These are phyloP conservation scores for Thielaviopsis populi DNA, from an alignment of 2,329 filamentous ascomycete species.

Conservation along the genomic window DNA sequence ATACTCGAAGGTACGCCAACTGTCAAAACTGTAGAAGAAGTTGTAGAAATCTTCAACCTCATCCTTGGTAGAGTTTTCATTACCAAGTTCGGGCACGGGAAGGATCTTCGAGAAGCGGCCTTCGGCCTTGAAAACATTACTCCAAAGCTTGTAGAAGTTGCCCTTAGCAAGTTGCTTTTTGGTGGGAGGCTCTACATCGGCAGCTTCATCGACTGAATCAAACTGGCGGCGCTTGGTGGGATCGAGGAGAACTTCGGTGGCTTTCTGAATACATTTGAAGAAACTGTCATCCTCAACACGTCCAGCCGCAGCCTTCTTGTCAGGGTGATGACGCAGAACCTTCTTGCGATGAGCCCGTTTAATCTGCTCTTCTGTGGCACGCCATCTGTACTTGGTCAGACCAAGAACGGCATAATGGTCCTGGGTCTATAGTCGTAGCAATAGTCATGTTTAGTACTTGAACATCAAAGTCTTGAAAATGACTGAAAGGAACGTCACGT, in stretches of 20 bases:
- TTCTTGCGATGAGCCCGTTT: conserved; percentile 99
- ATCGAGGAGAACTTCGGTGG: conserved; percentile 83
- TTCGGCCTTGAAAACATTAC: conserved; percentile 78
- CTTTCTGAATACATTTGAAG: conserved; percentile 99
- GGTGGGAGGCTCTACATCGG: conserved; percentile 77
- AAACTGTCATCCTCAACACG: conserved; percentile 87
- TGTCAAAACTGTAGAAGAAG: conserved; percentile 99
- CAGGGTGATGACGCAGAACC: conserved; percentile 95
- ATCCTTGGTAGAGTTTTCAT: conserved; percentile 70
- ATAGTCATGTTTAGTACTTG: too few species aligned
- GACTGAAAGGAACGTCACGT: background rate
- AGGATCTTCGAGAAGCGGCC: conserved; percentile 81
- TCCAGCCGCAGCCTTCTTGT: conserved; percentile 92
- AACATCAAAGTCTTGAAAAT: background rate
- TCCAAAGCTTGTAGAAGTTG: conserved; percentile 94
- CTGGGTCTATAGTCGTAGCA: conserved; percentile 46
- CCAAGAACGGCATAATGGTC: conserved; percentile 97
- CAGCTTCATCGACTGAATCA: conserved; percentile 89
- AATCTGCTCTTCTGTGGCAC: conserved; percentile 94
- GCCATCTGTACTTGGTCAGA: conserved; percentile 79
- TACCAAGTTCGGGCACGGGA: conserved; percentile 74
- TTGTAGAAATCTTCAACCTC: conserved; percentile 96
- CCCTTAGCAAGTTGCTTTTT: conserved; percentile 81
- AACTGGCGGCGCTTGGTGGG: conserved; percentile 86
- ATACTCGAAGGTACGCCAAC: conserved; percentile 95